These are phyloP conservation scores for Sarocladiaceae sp. DNA, from an alignment of 2,329 filamentous ascomycete species.

Conservation along the genomic window DNA sequence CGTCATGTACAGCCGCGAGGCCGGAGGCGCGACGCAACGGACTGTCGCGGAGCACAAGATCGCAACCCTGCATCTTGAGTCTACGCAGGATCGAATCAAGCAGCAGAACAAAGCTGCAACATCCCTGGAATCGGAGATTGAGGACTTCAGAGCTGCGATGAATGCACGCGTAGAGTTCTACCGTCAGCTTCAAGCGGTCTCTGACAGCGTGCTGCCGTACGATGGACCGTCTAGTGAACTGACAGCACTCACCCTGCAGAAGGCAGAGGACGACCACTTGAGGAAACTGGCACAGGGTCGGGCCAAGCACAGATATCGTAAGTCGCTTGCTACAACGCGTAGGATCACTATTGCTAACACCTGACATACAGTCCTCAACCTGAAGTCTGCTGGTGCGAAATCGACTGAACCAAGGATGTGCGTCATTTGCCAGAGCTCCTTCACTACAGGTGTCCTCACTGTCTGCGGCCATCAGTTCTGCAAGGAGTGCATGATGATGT, in stretches of 20 bases:
- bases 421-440: slow-evolving; percentile 74
- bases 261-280: slow-evolving; percentile 35
- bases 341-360: background rate
- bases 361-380: slow-evolving; percentile 39
- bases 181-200: slow-evolving; percentile 82
- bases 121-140: slow-evolving; percentile 61
- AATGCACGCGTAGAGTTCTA: slow-evolving; percentile 88
- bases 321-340: slow-evolving; percentile 18
- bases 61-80: slow-evolving; percentile 55
- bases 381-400: slow-evolving; percentile 53
- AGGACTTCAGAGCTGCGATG: slow-evolving; percentile 70
- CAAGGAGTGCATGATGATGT: slow-evolving; percentile 74
- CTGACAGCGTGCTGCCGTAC: slow-evolving; percentile 74
- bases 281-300: slow-evolving; percentile 55
- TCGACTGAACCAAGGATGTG: slow-evolving; percentile 64
- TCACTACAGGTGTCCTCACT: slow-evolving; percentile 75
- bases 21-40: slow-evolving; percentile 40
- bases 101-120: slow-evolving; percentile 43
- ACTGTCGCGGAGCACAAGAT: slow-evolving; percentile 58
- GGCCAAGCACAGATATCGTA: slow-evolving; percentile 69
- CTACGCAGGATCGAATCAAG: slow-evolving; percentile 47
- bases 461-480: slow-evolving; percentile 91
- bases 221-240: slow-evolving; percentile 55
- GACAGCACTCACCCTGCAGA: slow-evolving; percentile 26
- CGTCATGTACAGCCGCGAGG: slow-evolving; percentile 40